Evolutionary conservation across 2,329 filamentous ascomycete species (phyloP).

Genomic region (Aplosporella prunicola): DNA sequence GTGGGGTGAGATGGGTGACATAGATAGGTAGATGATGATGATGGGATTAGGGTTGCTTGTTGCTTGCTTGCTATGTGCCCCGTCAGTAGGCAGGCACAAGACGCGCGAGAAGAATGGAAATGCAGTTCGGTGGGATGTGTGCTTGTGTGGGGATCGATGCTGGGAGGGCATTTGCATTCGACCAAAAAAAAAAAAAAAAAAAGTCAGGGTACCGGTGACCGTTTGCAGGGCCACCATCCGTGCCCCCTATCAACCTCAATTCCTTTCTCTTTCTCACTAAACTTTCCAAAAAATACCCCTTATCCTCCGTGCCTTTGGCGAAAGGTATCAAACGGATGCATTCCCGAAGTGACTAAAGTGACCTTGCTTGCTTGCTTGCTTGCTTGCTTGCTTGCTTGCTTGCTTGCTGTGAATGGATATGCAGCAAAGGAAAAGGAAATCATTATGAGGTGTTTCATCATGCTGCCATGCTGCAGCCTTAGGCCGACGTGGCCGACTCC

Average conservation of each 20-base stretch:
- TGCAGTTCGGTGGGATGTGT: conserved; percentile 1
- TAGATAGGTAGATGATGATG: too few relatives aligned
- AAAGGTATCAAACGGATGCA: conserved; percentile 5
- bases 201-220: too few relatives aligned
- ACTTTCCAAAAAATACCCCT: too few relatives aligned
- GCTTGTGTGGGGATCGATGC: conserved; percentile 4
- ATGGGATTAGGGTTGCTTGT: too few relatives aligned
- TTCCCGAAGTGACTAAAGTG: conserved; percentile 5
- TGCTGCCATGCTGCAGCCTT: background rate
- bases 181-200: conserved; percentile 7
- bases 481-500: conserved; percentile 2
- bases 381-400: too few relatives aligned
- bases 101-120: too few relatives aligned
- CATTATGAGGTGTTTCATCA: conserved; percentile 6
- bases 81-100: too few relatives aligned
- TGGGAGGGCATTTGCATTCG: too few relatives aligned
- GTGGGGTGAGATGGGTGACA: too few relatives aligned
- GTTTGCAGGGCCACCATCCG: conserved; percentile 1
- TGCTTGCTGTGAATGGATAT: conserved; percentile 5
- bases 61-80: too few relatives aligned
- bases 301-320: conserved; percentile 3
- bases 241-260: conserved; percentile 1
- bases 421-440: conserved; percentile 3
- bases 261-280: conserved; percentile 2
- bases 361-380: too few relatives aligned